Evolutionary conservation across 345 rosid genomes (phyloP), one percentile per base, ranked within the genome.

Genomic region (Fremontodendron californicum): DNA sequence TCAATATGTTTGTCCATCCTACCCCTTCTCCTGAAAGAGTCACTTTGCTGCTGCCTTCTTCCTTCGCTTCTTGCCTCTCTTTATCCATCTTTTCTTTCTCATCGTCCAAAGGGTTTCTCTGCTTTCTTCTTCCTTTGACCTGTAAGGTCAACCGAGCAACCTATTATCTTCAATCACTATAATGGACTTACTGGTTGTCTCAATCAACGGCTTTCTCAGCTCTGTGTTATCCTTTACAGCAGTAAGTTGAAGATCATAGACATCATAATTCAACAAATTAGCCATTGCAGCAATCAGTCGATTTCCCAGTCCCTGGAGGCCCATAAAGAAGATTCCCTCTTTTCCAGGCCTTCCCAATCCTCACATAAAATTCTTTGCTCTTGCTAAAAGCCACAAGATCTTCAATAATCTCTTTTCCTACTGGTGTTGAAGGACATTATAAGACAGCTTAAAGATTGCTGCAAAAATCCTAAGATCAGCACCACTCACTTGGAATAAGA

Each of bases 11-110:
- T 85, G 40, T 83, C 88, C 87, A 87, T 85, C 62, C 88, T 75
- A 48, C 89, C 89, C 74, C 84, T 85, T 70, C 90, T 75, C 88
- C 90, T 0, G 90, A 85, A 15, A 83, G 81, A 1, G 90, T 85
- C 2, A 82, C 83, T 21, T 80, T 48, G 71, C 84, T 43, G 10
- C 33, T 52, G 45, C 76, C 69, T 4, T 73, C 83, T 29, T 49
- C 74, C 78, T 42, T 37, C 71, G 52, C 43, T 73, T 19, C 21
- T n/a, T 23, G 23, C 16, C 29, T 39, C 6, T 16, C 33, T 37
- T 43, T 63, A 39, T 13, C 5, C 25, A 10, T 39, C 3, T 72
- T 52, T 23, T 31, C 42, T 8, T 42, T 62, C 65, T 75, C 75
- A 18, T 81, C 76, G 0, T 52, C 25, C 1, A 2, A 68, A 6